Conservation (phyloP, 2,329 filamentous ascomycete species). For the Fusarium heterosporum region DNA sequence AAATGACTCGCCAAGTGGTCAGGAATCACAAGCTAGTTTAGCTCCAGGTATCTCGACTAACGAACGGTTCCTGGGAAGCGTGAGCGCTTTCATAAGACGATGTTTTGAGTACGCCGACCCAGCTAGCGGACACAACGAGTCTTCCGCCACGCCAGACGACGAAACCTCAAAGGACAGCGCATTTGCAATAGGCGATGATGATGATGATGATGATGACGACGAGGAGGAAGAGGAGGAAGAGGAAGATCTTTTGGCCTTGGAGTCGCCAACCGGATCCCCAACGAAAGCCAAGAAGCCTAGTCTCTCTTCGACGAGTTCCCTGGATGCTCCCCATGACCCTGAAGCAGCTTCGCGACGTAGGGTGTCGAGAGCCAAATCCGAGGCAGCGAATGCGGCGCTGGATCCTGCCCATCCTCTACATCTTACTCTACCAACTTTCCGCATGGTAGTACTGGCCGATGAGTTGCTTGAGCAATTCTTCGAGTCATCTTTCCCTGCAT, state of each 20-base stretch:
- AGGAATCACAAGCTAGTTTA: slow-evolving; percentile 54
- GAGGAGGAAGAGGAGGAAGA: slow-evolving; percentile 63
- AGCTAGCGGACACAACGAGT: slow-evolving; percentile 66
- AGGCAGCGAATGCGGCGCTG: slow-evolving; percentile 87
- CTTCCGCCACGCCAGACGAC: slow-evolving; percentile 33
- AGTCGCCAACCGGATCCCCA: slow-evolving; percentile 58
- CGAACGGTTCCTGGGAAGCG: slow-evolving; percentile 90
- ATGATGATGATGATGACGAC: slow-evolving; percentile 83
- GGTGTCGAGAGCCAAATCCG: slow-evolving; percentile 74
- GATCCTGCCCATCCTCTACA: slow-evolving; percentile 94
- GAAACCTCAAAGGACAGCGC: slow-evolving; percentile 56
- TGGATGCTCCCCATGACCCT: slow-evolving; percentile 20
- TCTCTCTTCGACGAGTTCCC: slow-evolving; percentile 54
- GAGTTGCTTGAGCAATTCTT: slow-evolving; percentile 97
- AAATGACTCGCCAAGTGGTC: slow-evolving; percentile 48
- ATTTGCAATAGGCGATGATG: slow-evolving; percentile 83
- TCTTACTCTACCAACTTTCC: slow-evolving; percentile 96
- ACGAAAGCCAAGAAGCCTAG: slow-evolving; percentile 58
- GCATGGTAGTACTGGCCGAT: slow-evolving; percentile 97
- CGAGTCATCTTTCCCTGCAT: slow-evolving; percentile 92
- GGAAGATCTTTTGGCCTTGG: slow-evolving; percentile 71
- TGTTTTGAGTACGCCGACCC: slow-evolving; percentile 99
- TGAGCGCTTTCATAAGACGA: slow-evolving; percentile 93
- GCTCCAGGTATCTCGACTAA: slow-evolving; percentile 73
- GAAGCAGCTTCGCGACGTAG: slow-evolving; percentile 47